Percentiles rank a stretch among this genome's conserved stretches.
phyloP scores from a whole-genome alignment of 495 filamentous ascomycete species.

The Lasiosphaeria ovina region DNA sequence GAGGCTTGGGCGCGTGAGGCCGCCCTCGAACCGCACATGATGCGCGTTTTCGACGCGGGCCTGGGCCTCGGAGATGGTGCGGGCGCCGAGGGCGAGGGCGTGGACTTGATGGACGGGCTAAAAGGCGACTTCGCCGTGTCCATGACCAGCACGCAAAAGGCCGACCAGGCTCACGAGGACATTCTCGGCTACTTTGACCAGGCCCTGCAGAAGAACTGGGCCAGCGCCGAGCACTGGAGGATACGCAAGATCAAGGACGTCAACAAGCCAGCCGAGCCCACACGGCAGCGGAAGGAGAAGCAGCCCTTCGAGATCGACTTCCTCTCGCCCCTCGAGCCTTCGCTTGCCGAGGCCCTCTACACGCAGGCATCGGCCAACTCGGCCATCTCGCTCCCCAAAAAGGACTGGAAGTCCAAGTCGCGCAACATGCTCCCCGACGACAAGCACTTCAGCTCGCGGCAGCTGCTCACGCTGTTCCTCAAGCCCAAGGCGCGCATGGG shows the following conservation, averaged over 20 bases:
- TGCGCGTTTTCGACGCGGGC: slow-evolving; percentile 56
- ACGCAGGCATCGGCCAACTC: slow-evolving; percentile 78
- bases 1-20: slow-evolving; percentile 71
- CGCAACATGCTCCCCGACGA: slow-evolving; percentile 94
- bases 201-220: slow-evolving; percentile 93
- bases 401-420: slow-evolving; percentile 91
- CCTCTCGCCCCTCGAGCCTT: slow-evolving; percentile 62
- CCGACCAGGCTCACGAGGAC: slow-evolving; percentile 74
- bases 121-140: slow-evolving; percentile 69
- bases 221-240: slow-evolving; percentile 97
- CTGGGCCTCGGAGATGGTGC: slow-evolving; percentile 50
- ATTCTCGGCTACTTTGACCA: slow-evolving; percentile 97
- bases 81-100: slow-evolving; percentile 57
- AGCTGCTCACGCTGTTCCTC: slow-evolving; percentile 84
- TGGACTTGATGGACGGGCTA: slow-evolving; percentile 56
- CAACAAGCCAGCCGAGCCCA: slow-evolving; percentile 56
- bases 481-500: slow-evolving; percentile 85
- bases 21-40: slow-evolving; percentile 61
- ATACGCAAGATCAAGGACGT: slow-evolving; percentile 89
- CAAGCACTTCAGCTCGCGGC: slow-evolving; percentile 94
- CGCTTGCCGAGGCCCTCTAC: slow-evolving; percentile 76
- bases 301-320: slow-evolving; percentile 97
- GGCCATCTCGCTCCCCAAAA: slow-evolving; percentile 79
- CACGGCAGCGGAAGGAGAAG: slow-evolving; percentile 80
- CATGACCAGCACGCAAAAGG: slow-evolving; percentile 59